A percentile compares a stretch with the other conserved stretches of the same genome.
phyloP scores from a whole-genome alignment of 768 basidiomycete genomes.

The Suillus fuscotomentosus region DNA sequence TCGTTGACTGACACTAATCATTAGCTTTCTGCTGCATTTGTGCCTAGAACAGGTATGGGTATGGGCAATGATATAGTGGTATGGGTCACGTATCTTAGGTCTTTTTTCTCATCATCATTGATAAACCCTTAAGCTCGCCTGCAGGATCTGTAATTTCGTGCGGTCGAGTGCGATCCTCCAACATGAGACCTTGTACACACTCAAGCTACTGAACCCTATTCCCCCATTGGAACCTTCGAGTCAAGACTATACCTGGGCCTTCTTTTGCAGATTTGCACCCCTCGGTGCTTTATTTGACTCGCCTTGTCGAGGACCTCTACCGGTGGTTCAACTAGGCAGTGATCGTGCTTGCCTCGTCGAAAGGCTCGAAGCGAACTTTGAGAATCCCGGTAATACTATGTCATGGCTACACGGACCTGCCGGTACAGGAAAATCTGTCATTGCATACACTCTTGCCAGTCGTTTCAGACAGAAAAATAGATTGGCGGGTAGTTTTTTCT shows the following conservation, averaged over 20 bases:
- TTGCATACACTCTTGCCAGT: conserved; percentile 1
- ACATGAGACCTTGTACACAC: not conserved
- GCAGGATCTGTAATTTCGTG: not conserved
- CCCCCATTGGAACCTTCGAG: not conserved
- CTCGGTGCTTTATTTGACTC: not conserved
- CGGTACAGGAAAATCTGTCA: not conserved
- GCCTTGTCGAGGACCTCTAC: not conserved
- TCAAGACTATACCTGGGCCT: not conserved
- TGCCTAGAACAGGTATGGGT: too few species aligned
- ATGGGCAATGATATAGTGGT: not conserved
- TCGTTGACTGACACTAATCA: not conserved
- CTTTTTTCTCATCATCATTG: not conserved
- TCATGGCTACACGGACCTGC: not conserved
- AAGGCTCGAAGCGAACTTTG: not conserved
- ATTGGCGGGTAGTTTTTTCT: not conserved
- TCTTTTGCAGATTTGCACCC: not conserved
- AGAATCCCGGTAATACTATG: not conserved
- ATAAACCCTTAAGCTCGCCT: not conserved
- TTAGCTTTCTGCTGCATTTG: not conserved
- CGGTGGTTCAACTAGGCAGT: not conserved
- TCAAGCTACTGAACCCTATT: not conserved
- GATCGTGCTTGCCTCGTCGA: not conserved
- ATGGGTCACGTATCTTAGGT: not conserved
- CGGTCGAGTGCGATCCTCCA: not conserved
- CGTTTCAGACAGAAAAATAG: not conserved